Percentiles rank a stretch among this genome's conserved stretches.
phyloP scores from a whole-genome alignment of 2,329 filamentous ascomycete genomes.

The Microcyclospora pomicola region DNA sequence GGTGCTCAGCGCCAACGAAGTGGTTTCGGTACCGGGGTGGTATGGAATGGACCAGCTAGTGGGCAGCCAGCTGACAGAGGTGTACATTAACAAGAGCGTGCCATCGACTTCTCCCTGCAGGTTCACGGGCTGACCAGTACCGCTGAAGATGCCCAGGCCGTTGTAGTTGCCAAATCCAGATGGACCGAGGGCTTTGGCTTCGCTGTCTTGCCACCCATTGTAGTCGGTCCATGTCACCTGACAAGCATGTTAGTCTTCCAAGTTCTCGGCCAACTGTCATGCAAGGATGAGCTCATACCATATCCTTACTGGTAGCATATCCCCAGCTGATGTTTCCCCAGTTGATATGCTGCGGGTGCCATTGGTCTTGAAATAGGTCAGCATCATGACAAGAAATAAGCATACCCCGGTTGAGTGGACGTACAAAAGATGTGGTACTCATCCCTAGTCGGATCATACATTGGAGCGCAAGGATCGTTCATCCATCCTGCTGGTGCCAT shows the following conservation, averaged over 20 bases:
- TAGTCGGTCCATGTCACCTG: conserved; percentile 14
- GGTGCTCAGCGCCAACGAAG: conserved; percentile 30
- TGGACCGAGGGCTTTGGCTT: conserved; percentile 27
- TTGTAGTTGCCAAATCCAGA: conserved; percentile 33
- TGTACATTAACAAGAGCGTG: conserved; percentile 35
- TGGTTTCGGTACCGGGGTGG: conserved; percentile 31
- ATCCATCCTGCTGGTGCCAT: conserved; percentile 36
- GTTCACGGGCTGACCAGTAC: conserved; percentile 37
- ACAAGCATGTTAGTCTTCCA: too few species aligned
- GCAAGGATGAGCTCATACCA: conserved; percentile 17
- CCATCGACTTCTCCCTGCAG: conserved; percentile 33
- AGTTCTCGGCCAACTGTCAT: too few species aligned
- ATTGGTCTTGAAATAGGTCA: conserved; percentile 23
- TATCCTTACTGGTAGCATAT: conserved; percentile 37
- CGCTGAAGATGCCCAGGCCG: conserved; percentile 39
- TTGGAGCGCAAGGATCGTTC: conserved; percentile 38
- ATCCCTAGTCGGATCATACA: conserved; percentile 35
- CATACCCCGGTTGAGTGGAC: too few species aligned
- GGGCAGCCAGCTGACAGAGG: conserved; percentile 32
- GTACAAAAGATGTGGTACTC: conserved; percentile 39
- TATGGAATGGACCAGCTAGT: conserved; percentile 34
- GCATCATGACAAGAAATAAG: too few species aligned
- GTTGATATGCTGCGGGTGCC: conserved; percentile 33
- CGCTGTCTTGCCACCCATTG: conserved; percentile 32
- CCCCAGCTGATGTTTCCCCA: conserved; percentile 39